Conservation (phyloP, 2,329 filamentous ascomycete species). For the Ophiosphaerella narmari region DNA sequence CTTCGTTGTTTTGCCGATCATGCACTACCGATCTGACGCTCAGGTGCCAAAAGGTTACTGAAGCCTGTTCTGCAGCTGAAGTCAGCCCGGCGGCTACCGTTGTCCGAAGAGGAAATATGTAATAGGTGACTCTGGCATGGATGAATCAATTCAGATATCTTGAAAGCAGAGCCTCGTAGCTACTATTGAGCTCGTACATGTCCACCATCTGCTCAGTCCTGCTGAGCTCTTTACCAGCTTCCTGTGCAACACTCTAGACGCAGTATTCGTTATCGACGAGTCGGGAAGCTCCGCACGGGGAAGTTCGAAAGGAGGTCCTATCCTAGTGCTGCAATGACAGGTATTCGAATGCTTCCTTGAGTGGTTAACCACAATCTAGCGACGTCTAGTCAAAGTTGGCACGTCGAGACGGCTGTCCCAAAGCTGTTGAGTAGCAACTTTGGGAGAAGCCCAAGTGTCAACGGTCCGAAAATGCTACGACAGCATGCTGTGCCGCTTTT, state of each 20-base stretch:
- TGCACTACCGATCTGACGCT: slow-evolving; percentile 1
- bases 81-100: slow-evolving; percentile 9
- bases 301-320: neutral
- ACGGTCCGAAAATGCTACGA: slow-evolving; percentile 8
- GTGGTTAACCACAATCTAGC: slow-evolving; percentile 3
- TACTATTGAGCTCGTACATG: neutral
- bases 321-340: neutral
- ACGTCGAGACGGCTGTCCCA: neutral
- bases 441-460: slow-evolving; percentile 1
- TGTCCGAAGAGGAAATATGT: slow-evolving; percentile 5
- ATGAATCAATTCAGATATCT: slow-evolving; percentile 2
- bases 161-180: slow-evolving; percentile 7
- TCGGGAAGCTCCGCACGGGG: neutral
- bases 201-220: slow-evolving; percentile 1
- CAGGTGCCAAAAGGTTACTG: slow-evolving; percentile 2
- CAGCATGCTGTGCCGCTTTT: slow-evolving; percentile 2
- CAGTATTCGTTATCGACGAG: slow-evolving; percentile 1
- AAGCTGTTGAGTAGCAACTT: neutral
- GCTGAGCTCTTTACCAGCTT: neutral
- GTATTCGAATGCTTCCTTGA: slow-evolving; percentile 4
- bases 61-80: slow-evolving; percentile 7
- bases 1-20: neutral
- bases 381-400: neutral
- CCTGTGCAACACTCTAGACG: slow-evolving; percentile 4
- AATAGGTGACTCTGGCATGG: slow-evolving; percentile 1